phyloP scores from a whole-genome alignment of 1,139 yeast genomes.

The Sugiyamaella xylanicola region DNA sequence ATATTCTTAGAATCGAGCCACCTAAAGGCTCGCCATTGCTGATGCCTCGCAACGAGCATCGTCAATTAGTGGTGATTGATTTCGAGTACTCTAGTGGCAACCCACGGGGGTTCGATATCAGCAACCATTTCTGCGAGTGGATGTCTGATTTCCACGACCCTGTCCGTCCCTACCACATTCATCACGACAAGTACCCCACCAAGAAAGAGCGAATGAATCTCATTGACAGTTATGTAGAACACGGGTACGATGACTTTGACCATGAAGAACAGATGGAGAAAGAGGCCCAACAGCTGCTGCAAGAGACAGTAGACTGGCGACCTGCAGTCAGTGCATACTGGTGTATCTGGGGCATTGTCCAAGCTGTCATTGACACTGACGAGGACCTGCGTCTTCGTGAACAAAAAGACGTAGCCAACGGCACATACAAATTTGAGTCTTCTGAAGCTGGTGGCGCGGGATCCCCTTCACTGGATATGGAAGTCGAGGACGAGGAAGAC shows the following conservation, averaged over 20 bases:
- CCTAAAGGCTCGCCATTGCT: conserved; percentile 48
- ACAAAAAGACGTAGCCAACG: conserved; percentile 32
- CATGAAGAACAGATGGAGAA: conserved; percentile 48
- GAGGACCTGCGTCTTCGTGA: conserved; percentile 33
- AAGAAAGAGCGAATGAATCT: conserved; percentile 69
- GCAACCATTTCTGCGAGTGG: conserved; percentile 90
- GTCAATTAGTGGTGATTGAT: conserved; percentile 86
- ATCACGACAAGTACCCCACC: conserved; percentile 62
- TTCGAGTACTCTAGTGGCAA: conserved; percentile 97
- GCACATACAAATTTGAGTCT: conserved; percentile 35
- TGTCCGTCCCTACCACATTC: conserved; percentile 58
- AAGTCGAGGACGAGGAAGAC: conserved; percentile 33
- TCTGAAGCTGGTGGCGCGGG: conserved; percentile 26
- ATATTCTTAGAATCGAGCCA: conserved; percentile 54
- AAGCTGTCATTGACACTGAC: conserved; percentile 45
- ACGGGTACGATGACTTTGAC: conserved; percentile 41
- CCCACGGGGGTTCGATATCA: conserved; percentile 84
- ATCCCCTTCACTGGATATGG: conserved; percentile 27
- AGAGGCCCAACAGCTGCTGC: conserved; percentile 60
- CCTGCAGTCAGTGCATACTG: conserved; percentile 77
- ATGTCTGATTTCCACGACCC: conserved; percentile 88
- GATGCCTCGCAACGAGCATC: conserved; percentile 56
- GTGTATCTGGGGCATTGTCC: conserved; percentile 92
- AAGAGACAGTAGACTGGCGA: conserved; percentile 77
- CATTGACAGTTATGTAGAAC: conserved; percentile 68